Base-by-base conservation (phyloP, 768 basidiomycete species). In the Boletus eberwhitei region DNA sequence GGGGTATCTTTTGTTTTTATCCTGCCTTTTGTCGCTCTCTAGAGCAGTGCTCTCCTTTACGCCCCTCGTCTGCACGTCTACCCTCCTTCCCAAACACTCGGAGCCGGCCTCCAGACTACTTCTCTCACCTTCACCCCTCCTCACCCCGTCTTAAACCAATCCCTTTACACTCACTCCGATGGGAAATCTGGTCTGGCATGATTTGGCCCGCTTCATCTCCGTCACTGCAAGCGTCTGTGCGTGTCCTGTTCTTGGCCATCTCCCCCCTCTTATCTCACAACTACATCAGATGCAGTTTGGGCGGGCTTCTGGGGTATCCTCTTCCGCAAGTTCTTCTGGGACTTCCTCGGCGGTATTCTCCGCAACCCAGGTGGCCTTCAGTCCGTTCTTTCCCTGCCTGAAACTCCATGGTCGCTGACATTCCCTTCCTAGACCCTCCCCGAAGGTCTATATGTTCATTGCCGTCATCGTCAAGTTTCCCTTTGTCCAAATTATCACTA, bases 301-400 rank as follows among this genome's bases (percentile, higher is more conserved):
- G 86, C 88, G 14, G 76, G 81, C 32, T 86, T 89, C 73, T 95
- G 82, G 74, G 93, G 85, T 17, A 69, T 94, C 14, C 75, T 87
- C 62, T 93, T 84, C 74, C 89, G 92, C 72, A 96, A 96, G 75
- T 96, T 92, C 81, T 94, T 96, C 75, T 96, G 90, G 89, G 94
- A 96, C 75, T 92, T 96, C 67, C 74, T 93, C n/a, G 86, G 84
- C 55, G 93, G 89, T 44, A 86, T 79, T 53, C 67, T 91, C 53
- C 86, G 88, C 57, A 79, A 82, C 67, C 89, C 89, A 29, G 89
- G 89, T 74, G 89, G 89, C 50, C 53, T 89, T 24, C 88, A 90
- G 89, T 90, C 59, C 66, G 86, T 84, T 14, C 35, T 35, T 42
- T 8, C 26, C 2, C 37, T 40, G 17, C 24, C 16, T 14, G 19